A percentile compares a stretch with the other conserved stretches of the same genome.
Conservation (phyloP, 441 rosid species). For the Cnidoscolus chayamansa region DNA sequence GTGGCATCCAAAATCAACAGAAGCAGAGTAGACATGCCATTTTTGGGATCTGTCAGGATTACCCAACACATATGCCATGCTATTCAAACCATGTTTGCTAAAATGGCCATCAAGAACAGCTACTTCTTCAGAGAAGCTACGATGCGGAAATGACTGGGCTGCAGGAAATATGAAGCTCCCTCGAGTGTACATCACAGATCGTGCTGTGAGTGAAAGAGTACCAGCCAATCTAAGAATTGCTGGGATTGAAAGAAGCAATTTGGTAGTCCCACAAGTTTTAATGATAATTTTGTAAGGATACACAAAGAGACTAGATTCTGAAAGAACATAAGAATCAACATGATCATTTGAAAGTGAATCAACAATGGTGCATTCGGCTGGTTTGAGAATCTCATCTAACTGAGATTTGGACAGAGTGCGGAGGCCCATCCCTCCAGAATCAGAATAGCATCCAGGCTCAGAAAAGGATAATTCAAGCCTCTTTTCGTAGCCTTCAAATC, state of each 20-base stretch:
- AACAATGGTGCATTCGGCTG: constrained; percentile 81
- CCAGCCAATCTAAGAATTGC: constrained; percentile 51
- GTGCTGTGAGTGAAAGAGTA: constrained; percentile 44
- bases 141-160: constrained; percentile 68
- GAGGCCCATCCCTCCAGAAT: constrained; percentile 59
- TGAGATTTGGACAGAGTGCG: constrained; percentile 50
- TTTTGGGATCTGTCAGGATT: constrained; percentile 38
- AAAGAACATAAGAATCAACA: constrained; percentile 70
- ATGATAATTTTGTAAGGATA: constrained; percentile 71
- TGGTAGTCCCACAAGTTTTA: constrained; percentile 89
- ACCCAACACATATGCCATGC: constrained; percentile 62
- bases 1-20: constrained; percentile 20
- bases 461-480: constrained; percentile 63
- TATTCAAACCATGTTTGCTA: constrained; percentile 44
- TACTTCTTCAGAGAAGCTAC: constrained; percentile 71
- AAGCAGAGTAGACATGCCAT: constrained; percentile 79
- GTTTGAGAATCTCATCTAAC: constrained; percentile 59
- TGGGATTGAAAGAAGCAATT: constrained; percentile 61
- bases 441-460: constrained; percentile 42
- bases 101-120: constrained; percentile 59
- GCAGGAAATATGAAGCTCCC: constrained; percentile 68
- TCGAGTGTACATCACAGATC: constrained; percentile 58
- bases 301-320: constrained; percentile 79
- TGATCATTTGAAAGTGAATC: constrained; percentile 52
- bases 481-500: constrained; percentile 84